phyloP scores from a whole-genome alignment of 768 basidiomycete genomes.

The Boletus speciosus region DNA sequence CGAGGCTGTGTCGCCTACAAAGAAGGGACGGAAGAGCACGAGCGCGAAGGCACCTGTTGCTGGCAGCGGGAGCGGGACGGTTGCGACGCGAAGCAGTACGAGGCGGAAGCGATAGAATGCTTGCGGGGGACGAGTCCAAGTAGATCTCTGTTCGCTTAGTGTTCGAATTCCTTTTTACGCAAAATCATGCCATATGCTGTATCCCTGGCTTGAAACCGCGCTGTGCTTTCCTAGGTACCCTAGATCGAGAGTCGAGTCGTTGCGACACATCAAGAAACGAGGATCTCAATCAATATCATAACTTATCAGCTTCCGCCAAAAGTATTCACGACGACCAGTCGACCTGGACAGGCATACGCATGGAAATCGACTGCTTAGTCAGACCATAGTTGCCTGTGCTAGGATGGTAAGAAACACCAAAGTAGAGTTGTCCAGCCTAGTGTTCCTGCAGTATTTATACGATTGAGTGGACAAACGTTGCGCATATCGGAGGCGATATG shows the following conservation, averaged over 20 bases:
- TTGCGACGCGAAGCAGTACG: constrained; percentile 28
- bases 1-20: constrained; percentile 24
- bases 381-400: background rate
- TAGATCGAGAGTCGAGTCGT: background rate
- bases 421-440: background rate
- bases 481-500: too few relatives aligned
- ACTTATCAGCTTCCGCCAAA: background rate
- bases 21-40: constrained; percentile 21
- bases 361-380: background rate
- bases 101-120: constrained; percentile 29
- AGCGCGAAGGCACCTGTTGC: constrained; percentile 9
- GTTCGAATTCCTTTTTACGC: background rate
- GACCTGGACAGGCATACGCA: background rate
- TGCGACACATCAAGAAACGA: background rate
- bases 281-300: background rate
- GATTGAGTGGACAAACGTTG: too few relatives aligned
- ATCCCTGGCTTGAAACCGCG: background rate
- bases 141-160: constrained; percentile 1
- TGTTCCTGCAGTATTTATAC: too few relatives aligned
- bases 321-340: background rate
- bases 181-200: background rate
- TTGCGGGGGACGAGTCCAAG: background rate
- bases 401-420: background rate
- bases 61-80: constrained; percentile 10
- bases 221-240: background rate